Conservation (phyloP, 371 early-diverging fungal species). For the Mortierella sp. region DNA sequence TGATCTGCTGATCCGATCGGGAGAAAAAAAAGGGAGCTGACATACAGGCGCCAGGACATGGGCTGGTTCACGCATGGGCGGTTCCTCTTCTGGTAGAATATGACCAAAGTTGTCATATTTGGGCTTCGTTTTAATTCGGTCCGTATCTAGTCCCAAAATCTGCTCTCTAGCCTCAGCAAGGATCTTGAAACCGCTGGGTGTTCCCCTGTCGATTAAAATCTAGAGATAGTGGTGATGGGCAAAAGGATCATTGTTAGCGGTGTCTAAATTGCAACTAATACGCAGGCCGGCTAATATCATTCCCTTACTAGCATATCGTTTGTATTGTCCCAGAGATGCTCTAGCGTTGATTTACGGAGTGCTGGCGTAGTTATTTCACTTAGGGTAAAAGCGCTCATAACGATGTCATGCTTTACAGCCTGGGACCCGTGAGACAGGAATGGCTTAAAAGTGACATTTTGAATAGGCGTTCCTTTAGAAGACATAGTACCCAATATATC, state of each 20-base stretch:
- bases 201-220: conserved; percentile 89
- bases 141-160: conserved; percentile 65
- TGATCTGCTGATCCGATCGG: no score
- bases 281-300: no score
- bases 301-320: conserved; percentile 76
- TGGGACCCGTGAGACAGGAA: conserved; percentile 71
- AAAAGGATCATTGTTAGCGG: neutral
- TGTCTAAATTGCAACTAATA: neutral
- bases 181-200: conserved; percentile 80
- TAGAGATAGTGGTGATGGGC: conserved; percentile 13
- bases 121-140: conserved; percentile 19
- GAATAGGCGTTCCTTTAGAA: conserved; percentile 28
- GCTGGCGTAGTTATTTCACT: conserved; percentile 79
- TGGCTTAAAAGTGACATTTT: conserved; percentile 69
- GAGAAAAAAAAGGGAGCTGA: neutral
- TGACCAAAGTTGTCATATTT: conserved; percentile 42
- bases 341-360: conserved; percentile 73
- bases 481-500: conserved; percentile 32
- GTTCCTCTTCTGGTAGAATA: conserved; percentile 26
- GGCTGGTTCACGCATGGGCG: conserved; percentile 25
- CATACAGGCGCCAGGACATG: conserved; percentile 82
- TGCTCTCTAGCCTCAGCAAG: conserved; percentile 81
- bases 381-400: conserved; percentile 81
- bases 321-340: conserved; percentile 84
- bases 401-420: conserved; percentile 73